Conservation (phyloP, 768 basidiomycete species). For the Calocybe gangraenosa region DNA sequence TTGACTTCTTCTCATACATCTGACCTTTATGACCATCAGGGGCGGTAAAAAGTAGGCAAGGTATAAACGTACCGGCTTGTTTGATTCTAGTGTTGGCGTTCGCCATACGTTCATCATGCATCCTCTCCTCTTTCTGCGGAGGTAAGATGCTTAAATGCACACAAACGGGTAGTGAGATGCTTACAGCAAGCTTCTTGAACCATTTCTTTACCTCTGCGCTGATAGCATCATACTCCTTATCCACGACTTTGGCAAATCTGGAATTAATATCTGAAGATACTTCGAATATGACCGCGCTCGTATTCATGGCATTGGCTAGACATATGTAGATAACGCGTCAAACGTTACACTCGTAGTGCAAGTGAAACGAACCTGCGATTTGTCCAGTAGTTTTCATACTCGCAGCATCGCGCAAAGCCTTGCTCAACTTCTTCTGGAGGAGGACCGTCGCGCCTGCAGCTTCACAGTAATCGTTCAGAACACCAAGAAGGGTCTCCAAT, state of each 20-base stretch:
- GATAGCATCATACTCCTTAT: constrained; percentile 66
- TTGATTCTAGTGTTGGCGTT: constrained; percentile 70
- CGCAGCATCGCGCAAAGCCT: constrained; percentile 64
- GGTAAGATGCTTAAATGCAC: not conserved
- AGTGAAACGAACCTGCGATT: constrained; percentile 49
- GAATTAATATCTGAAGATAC: constrained; percentile 62
- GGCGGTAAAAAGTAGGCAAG: not conserved
- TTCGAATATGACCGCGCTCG: constrained; percentile 66
- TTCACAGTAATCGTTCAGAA: constrained; percentile 75
- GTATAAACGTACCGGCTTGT: constrained; percentile 53
- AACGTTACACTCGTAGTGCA: not conserved
- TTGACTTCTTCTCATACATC: constrained; percentile 74
- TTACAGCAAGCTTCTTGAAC: constrained; percentile 79
- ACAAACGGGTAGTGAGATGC: constrained; percentile 20
- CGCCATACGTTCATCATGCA: constrained; percentile 67
- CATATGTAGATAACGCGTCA: not conserved
- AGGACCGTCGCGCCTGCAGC: constrained; percentile 55
- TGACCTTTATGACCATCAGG: constrained; percentile 42
- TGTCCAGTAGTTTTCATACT: constrained; percentile 54
- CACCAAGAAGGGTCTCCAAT: constrained; percentile 60
- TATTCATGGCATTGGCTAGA: constrained; percentile 63
- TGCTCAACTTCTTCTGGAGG: constrained; percentile 73
- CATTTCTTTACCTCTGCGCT: constrained; percentile 75
- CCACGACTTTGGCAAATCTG: constrained; percentile 71
- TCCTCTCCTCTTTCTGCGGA: constrained; percentile 72